A percentile compares a stretch with the other conserved stretches of the same genome.
Conservation (phyloP, 495 filamentous ascomycete genomes). For the Cryomyces minteri region DNA sequence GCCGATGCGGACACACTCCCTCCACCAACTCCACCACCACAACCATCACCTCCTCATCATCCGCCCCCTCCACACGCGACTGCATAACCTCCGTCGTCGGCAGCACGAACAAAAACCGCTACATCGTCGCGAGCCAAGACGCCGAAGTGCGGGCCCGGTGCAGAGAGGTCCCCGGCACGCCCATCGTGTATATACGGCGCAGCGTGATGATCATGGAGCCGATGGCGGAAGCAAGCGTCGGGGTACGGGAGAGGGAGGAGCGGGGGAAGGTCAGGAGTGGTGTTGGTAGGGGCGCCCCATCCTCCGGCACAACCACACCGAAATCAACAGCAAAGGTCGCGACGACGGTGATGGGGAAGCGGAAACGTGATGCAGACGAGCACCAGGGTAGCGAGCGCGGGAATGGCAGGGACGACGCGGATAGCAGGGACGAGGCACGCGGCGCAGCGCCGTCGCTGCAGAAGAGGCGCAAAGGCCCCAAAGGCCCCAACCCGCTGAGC, state of each 20-base stretch:
- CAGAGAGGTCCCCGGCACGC: conserved; percentile 50
- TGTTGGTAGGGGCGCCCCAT: conserved; percentile 14
- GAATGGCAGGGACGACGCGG: conserved; percentile 7
- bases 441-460: conserved; percentile 28
- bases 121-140: conserved; percentile 68
- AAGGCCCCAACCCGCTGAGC: conserved; percentile 77
- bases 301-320: background rate
- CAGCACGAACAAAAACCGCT: conserved; percentile 71
- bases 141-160: conserved; percentile 33
- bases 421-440: background rate
- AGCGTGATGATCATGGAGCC: conserved; percentile 86
- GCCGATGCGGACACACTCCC: conserved; percentile 77
- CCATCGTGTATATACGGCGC: conserved; percentile 64
- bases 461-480: conserved; percentile 47
- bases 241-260: conserved; percentile 48
- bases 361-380: conserved; percentile 30
- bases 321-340: background rate
- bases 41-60: conserved; percentile 3
- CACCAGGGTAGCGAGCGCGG: conserved; percentile 13
- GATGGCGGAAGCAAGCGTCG: conserved; percentile 47
- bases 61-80: conserved; percentile 18
- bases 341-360: conserved; percentile 17
- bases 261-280: conserved; percentile 56
- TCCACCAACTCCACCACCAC: conserved; percentile 55
- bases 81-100: conserved; percentile 62